Evolutionary conservation across 176 grass and related monocot genomes (phyloP).

Genomic region (Oryza meridionalis): DNA sequence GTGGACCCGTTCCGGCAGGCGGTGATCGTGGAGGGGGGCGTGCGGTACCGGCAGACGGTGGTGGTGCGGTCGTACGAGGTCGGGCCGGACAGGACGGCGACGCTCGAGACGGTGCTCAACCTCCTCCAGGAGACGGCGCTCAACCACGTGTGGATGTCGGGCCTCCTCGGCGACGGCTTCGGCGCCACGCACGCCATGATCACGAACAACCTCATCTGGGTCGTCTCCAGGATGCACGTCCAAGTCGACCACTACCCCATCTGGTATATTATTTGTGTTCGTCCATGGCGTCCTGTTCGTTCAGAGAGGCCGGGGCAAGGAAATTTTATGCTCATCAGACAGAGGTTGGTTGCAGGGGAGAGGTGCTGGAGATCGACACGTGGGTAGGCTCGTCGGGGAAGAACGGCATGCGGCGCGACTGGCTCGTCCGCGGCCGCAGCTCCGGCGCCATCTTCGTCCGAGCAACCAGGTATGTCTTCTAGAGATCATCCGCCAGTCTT

Average conservation of each 20-base stretch:
- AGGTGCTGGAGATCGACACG: slow-evolving; percentile 68
- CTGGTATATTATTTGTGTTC: slow-evolving; percentile 38
- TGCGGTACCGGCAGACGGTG: slow-evolving; percentile 66
- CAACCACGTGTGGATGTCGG: slow-evolving; percentile 81
- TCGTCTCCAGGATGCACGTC: slow-evolving; percentile 75
- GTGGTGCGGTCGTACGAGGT: slow-evolving; percentile 71
- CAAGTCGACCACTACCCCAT: slow-evolving; percentile 64
- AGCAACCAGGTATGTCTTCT: slow-evolving; percentile 50
- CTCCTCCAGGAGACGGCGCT: slow-evolving; percentile 78
- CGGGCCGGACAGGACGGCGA: slow-evolving; percentile 61
- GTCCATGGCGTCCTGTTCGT: too few species aligned
- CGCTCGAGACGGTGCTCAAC: slow-evolving; percentile 65
- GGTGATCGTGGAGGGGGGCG: slow-evolving; percentile 58
- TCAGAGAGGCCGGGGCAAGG: too few species aligned
- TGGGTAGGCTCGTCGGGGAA: slow-evolving; percentile 74
- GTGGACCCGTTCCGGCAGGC: slow-evolving; percentile 63
- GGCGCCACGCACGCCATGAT: slow-evolving; percentile 80
- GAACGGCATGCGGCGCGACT: slow-evolving; percentile 68
- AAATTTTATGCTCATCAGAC: too few species aligned
- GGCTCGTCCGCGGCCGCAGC: slow-evolving; percentile 53
- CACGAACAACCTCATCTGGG: slow-evolving; percentile 77
- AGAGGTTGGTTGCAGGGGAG: slow-evolving; percentile 44
- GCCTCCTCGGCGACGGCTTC: slow-evolving; percentile 69
- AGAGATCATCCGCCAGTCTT: too few species aligned
- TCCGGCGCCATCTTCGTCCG: slow-evolving; percentile 43